Conservation (phyloP, 1,139 yeast genomes). For the Kodamaea derodonti region DNA sequence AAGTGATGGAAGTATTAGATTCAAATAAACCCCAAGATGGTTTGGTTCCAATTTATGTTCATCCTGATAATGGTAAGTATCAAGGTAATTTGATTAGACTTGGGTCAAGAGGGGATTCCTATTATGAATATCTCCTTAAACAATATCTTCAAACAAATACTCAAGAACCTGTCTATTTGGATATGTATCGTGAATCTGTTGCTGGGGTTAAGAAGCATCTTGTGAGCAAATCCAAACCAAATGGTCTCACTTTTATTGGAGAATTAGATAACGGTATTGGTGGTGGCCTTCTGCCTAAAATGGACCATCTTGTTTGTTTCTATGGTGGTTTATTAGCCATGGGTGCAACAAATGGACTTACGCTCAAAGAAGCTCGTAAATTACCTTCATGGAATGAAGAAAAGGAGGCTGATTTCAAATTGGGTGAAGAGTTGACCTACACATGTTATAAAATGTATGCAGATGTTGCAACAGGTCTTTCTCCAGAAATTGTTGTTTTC, state of each 20-base stretch:
- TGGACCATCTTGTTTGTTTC: constrained; percentile 94
- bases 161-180: constrained; percentile 57
- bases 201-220: constrained; percentile 68
- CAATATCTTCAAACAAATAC: constrained; percentile 78
- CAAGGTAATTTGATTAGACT: constrained; percentile 65
- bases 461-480: constrained; percentile 67
- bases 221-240: constrained; percentile 59
- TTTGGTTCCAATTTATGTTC: constrained; percentile 74
- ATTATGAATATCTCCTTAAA: constrained; percentile 84
- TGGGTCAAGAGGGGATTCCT: constrained; percentile 92
- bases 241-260: constrained; percentile 65
- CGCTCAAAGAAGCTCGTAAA: constrained; percentile 49
- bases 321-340: constrained; percentile 87
- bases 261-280: constrained; percentile 69
- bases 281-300: constrained; percentile 62
- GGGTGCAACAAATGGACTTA: constrained; percentile 80
- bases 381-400: constrained; percentile 34
- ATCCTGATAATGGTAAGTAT: constrained; percentile 71
- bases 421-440: constrained; percentile 73
- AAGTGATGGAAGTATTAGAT: constrained; percentile 65
- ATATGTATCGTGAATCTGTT: constrained; percentile 75
- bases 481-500: constrained; percentile 89
- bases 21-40: constrained; percentile 60
- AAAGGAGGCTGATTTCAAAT: constrained; percentile 50
- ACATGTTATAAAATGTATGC: constrained; percentile 84